Conservation (phyloP, 345 rosid genomes). For the Murraya koenigii region DNA sequence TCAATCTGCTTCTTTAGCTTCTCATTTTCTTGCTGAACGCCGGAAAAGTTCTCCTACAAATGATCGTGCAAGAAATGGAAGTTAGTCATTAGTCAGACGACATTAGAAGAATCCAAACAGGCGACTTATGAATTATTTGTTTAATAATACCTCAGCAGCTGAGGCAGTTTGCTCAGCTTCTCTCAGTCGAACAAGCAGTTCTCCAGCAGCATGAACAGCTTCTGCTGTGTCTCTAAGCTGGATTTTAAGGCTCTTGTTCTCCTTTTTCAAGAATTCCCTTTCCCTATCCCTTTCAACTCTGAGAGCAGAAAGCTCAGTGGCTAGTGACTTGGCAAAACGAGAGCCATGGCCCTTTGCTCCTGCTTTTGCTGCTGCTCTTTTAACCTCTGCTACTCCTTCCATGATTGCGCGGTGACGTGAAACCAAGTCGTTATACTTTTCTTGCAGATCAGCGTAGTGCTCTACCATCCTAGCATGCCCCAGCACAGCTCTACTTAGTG, state of each 20-base stretch:
- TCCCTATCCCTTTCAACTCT: constrained; percentile 84
- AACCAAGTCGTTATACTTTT: constrained; percentile 72
- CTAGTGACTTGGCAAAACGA: constrained; percentile 74
- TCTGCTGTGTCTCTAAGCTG: constrained; percentile 95
- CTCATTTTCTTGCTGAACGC: constrained; percentile 65
- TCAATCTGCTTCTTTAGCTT: constrained; percentile 87
- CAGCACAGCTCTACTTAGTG: constrained; percentile 75
- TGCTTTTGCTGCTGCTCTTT: constrained; percentile 86
- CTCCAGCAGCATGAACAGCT: constrained; percentile 98
- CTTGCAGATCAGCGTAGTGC: constrained; percentile 89
- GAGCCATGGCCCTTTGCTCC: constrained; percentile 74
- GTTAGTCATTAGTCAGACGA: not conserved
- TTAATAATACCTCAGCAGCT: constrained; percentile 59
- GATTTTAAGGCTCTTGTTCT: constrained; percentile 69
- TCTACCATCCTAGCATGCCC: constrained; percentile 96
- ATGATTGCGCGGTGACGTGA: constrained; percentile 64
- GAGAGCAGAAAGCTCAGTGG: constrained; percentile 72
- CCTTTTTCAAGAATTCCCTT: constrained; percentile 66
- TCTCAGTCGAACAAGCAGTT: constrained; percentile 83
- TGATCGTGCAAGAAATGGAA: not conserved
- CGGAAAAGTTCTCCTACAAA: constrained; percentile 54
- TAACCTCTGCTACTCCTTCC: constrained; percentile 86
- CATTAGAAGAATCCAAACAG: not conserved
- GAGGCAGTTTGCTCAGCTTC: constrained; percentile 90
- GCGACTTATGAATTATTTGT: not conserved